phyloP scores from a whole-genome alignment of 495 filamentous ascomycete species.

The Hypoxylon trugodes region DNA sequence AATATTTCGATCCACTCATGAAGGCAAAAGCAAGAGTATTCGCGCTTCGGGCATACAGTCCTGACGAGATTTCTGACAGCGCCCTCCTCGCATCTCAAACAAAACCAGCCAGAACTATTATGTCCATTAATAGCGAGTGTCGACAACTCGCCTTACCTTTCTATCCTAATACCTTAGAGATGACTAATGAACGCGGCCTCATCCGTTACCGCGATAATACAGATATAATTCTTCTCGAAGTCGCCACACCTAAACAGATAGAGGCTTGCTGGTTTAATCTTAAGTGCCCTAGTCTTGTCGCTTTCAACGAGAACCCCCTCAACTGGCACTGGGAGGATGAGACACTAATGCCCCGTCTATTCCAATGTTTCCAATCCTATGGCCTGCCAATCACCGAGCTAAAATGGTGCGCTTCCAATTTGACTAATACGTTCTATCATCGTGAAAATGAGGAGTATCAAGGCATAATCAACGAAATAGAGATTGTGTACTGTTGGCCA shows the following conservation, averaged over 20 bases:
- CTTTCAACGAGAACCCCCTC: background rate
- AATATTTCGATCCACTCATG: constrained; percentile 49
- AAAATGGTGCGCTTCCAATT: constrained; percentile 44
- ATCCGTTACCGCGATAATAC: constrained; percentile 46
- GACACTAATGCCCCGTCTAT: background rate
- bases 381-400: background rate
- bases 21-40: constrained; percentile 42
- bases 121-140: constrained; percentile 46
- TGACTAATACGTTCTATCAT: constrained; percentile 24
- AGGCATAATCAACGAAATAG: constrained; percentile 12
- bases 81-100: constrained; percentile 41
- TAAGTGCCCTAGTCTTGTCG: background rate
- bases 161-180: constrained; percentile 45
- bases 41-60: background rate
- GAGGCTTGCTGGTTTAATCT: background rate
- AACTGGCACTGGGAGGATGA: background rate
- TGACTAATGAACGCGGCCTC: constrained; percentile 12
- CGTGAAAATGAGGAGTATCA: constrained; percentile 25
- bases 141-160: constrained; percentile 42
- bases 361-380: background rate
- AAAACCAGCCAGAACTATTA: constrained; percentile 39
- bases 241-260: background rate
- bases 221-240: constrained; percentile 40
- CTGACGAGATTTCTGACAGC: constrained; percentile 18
- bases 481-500: constrained; percentile 48